Evolutionary conservation across 306 rosid genomes (phyloP), one percentile per base, ranked within the genome.

Genomic region (Rosa rugosa): DNA sequence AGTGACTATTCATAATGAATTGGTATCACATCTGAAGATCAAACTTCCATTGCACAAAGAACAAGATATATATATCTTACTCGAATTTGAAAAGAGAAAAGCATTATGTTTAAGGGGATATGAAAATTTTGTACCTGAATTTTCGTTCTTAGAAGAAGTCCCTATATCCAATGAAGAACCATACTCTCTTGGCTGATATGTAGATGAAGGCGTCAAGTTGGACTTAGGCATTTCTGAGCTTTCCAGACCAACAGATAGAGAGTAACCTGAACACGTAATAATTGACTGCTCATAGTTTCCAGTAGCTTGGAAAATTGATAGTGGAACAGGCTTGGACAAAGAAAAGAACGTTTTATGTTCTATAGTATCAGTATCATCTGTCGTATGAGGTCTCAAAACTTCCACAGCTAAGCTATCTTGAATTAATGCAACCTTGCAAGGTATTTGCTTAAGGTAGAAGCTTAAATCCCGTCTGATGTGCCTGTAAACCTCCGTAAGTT

Each of bases 341-440:
- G 88, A 87, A 78, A 50, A 88, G 44, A 87, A 81, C 66, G 77
- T 20, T 66, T 86, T 89, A 73, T 83, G 79, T 73, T 82, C 88
- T 9, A 78, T 72, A 27, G 77, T 69, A 54, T 82, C 86, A 47
- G 71, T 67, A 51, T 80, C 85, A 38, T n/a, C 31, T 56, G 57
- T 50, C 79, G 72, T 47, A 31, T 85, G 78, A 72, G 75, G 65
- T 84, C 86, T 89, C 85, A 73, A 50, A 10, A 84, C 57, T 4
- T 89, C 87, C 79, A 89, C 77, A 31, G 84, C 74, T 51, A 91
- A 81, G 74, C 72, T 83, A 76, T 89, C 90, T 64, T 88, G 85
- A 62, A 93, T 83, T 73, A 87, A 38, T 69, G 90, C 93, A 60
- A 93, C 80, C 87, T 91, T 91, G 81, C 88, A 86, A 11, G 98